Conservation (phyloP, 345 rosid genomes). For the Brassica incana region DNA sequence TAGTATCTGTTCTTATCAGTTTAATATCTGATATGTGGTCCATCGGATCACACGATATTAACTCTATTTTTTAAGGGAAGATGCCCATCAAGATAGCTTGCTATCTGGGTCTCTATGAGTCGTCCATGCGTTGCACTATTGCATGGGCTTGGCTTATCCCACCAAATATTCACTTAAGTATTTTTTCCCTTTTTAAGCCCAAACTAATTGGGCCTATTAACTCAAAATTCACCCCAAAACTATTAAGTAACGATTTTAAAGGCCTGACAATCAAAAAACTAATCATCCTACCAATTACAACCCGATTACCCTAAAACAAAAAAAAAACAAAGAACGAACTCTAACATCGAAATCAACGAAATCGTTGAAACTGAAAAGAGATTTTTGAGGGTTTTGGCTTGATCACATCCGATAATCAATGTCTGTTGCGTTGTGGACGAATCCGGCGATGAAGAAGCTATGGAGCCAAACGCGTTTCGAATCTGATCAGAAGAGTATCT, state of each 20-base stretch:
- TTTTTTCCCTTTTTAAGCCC: no score
- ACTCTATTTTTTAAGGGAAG: slow-evolving; percentile 25
- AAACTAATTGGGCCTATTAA: no score
- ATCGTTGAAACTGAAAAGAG: not conserved
- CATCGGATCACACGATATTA: slow-evolving; percentile 37
- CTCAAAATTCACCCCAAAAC: no score
- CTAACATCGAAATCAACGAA: not conserved
- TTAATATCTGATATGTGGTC: slow-evolving; percentile 58
- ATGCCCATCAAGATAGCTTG: slow-evolving; percentile 29
- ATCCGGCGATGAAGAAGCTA: not conserved
- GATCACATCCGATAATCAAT: not conserved
- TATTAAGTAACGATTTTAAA: no score
- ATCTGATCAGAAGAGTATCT: not conserved
- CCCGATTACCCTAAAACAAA: no score
- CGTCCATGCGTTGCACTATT: slow-evolving; percentile 26
- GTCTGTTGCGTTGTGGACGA: not conserved
- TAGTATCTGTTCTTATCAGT: slow-evolving; percentile 65
- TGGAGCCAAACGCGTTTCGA: not conserved
- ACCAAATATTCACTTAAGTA: not conserved
- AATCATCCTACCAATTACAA: no score
- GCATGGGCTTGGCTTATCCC: slow-evolving; percentile 23
- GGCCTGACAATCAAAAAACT: no score
- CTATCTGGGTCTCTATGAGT: slow-evolving; percentile 20
- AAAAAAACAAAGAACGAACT: no score
- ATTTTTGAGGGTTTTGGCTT: not conserved